These are phyloP conservation scores for Candida vaughaniae DNA, from an alignment of 805 yeast species.

Conservation along the genomic window DNA sequence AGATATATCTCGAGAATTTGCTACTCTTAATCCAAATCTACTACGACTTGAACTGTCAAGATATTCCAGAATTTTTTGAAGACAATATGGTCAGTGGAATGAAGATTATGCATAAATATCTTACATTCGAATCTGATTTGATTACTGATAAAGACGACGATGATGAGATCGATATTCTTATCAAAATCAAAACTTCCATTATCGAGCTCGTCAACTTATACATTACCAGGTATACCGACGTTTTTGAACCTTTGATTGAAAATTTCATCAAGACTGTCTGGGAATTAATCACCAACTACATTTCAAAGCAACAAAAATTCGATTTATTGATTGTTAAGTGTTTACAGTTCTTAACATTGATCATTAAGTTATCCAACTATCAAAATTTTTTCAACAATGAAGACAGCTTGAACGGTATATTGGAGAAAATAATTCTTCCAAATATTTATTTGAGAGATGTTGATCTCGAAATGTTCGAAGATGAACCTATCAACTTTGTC, in stretches of 20 bases:
- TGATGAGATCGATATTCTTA: constrained; percentile 65
- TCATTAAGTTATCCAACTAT: constrained; percentile 68
- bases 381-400: constrained; percentile 61
- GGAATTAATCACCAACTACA: constrained; percentile 61
- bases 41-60: constrained; percentile 95
- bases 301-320: constrained; percentile 70
- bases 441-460: constrained; percentile 81
- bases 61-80: constrained; percentile 96
- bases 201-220: constrained; percentile 84
- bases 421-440: constrained; percentile 83
- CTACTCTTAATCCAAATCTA: constrained; percentile 75
- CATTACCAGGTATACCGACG: constrained; percentile 89
- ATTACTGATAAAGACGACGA: constrained; percentile 60
- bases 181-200: constrained; percentile 74
- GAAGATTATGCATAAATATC: constrained; percentile 78
- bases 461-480: constrained; percentile 93
- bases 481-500: constrained; percentile 92
- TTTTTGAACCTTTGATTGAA: constrained; percentile 74
- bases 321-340: constrained; percentile 84
- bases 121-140: constrained; percentile 56
- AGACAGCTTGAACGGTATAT: constrained; percentile 65
- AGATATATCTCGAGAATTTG: constrained; percentile 65
- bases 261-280: constrained; percentile 81
- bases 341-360: constrained; percentile 77
- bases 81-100: constrained; percentile 79